These are phyloP conservation scores for Gaertneriomyces semiglobifer DNA, from an alignment of 192 early-diverging fungal genomes.

Conservation along the genomic window DNA sequence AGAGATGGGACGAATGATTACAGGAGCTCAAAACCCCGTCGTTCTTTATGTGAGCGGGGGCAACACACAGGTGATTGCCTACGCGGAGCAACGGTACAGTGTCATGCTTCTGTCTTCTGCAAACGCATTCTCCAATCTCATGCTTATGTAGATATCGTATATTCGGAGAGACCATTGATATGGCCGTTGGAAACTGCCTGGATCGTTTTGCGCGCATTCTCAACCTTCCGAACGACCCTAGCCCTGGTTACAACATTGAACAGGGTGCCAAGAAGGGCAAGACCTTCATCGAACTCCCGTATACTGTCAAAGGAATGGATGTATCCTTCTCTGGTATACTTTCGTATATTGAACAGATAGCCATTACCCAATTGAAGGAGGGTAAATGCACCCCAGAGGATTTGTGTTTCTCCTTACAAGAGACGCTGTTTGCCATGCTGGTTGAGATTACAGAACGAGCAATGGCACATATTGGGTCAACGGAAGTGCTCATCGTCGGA, in stretches of 20 bases:
- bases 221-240: constrained; percentile 92
- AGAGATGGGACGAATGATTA: constrained; percentile 98
- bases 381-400: constrained; percentile 67
- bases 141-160: constrained; percentile 71
- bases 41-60: constrained; percentile 97
- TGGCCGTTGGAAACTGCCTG: constrained; percentile 96
- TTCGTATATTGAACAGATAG: constrained; percentile 74
- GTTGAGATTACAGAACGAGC: constrained; percentile 99
- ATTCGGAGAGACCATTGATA: constrained; percentile 98
- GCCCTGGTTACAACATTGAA: constrained; percentile 97
- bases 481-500: constrained; percentile 91
- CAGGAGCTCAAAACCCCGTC: constrained; percentile 88
- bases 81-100: constrained; percentile 73
- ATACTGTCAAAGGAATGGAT: constrained; percentile 99
- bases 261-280: constrained; percentile 90
- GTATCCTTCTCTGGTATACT: constrained; percentile 97
- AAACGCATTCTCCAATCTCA: constrained; percentile 3
- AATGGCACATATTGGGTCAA: constrained; percentile 93
- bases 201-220: constrained; percentile 96
- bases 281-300: constrained; percentile 85
- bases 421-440: constrained; percentile 98
- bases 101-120: neutral
- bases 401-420: constrained; percentile 96
- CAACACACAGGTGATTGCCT: constrained; percentile 99
- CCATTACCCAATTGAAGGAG: constrained; percentile 13